A percentile compares a stretch with the other conserved stretches of the same genome.
Evolutionary conservation across 176 grass and related monocot genomes (phyloP).

Genomic region (Elaeis guineensis): DNA sequence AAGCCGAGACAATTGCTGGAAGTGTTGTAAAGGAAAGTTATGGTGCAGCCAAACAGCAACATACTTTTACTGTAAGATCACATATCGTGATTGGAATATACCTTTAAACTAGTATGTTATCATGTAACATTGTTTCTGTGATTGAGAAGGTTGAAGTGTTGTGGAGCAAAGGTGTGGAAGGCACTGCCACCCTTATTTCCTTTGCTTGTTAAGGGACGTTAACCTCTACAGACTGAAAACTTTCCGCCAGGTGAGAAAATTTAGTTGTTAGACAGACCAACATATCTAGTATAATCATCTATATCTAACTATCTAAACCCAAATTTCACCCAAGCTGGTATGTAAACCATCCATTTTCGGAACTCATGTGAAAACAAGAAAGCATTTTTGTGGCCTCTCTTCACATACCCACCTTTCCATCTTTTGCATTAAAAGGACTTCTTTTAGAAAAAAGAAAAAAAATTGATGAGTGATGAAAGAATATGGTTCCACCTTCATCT

Average conservation of each 20-base stretch:
- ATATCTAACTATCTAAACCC: too few species aligned
- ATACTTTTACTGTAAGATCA: slow-evolving; percentile 63
- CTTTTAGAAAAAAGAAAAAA: too few species aligned
- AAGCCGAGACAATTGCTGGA: slow-evolving; percentile 51
- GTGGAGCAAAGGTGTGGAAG: slow-evolving; percentile 48
- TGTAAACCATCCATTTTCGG: too few species aligned
- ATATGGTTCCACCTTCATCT: too few species aligned
- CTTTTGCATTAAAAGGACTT: too few species aligned
- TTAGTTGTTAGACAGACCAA: neutral
- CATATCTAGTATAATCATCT: too few species aligned
- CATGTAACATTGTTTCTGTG: slow-evolving; percentile 4
- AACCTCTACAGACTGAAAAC: slow-evolving; percentile 73
- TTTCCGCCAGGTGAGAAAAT: slow-evolving; percentile 43
- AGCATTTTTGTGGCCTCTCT: too few species aligned
- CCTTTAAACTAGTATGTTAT: neutral
- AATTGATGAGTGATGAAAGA: too few species aligned
- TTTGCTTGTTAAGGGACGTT: slow-evolving; percentile 61
- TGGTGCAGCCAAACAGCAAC: slow-evolving; percentile 61
- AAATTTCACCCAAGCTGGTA: too few species aligned
- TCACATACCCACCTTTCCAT: too few species aligned
- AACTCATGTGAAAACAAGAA: too few species aligned
- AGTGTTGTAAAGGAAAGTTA: slow-evolving; percentile 74
- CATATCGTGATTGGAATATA: slow-evolving; percentile 3
- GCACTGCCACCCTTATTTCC: slow-evolving; percentile 42
- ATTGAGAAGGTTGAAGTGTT: slow-evolving; percentile 54